Base-by-base conservation (phyloP, 2,329 filamentous ascomycete genomes). In the Talaromyces sp. region DNA sequence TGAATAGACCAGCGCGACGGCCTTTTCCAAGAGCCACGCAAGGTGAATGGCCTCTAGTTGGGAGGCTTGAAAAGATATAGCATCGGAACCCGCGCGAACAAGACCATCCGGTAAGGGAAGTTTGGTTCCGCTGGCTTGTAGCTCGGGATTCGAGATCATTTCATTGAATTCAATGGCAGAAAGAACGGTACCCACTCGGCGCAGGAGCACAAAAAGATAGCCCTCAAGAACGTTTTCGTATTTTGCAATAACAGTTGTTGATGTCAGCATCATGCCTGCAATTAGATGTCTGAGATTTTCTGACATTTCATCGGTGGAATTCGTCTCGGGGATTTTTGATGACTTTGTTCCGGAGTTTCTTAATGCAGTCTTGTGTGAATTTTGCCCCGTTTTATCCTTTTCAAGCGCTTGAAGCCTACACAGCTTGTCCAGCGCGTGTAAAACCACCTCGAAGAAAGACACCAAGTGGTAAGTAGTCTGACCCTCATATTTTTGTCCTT, bases 141-240 rank as follows among this genome's bases (percentile, higher is more conserved):
- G 60, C 14, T 71, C 68, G 29, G 68, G 63, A 55, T 64, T 68
- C 1, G 65, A 57, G 55, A 69, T 57, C 31, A 75, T 50, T 31
- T 76, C 73, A 14, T 70, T 67, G 61, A 80, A 80, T 6, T 73
- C 67, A 3, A 75, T 72, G 1, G 75, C 62, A 11, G 73, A 73
- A 6, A 81, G 64, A 21, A 78, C 60, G 29, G 69, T 72, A 0
- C 78, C 79, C 14, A 76, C 70, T 10, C 76, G 73, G 32, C 70
- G 63, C 1, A 80, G 64, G 4, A 77, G 58, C 10, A 72, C 56
- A 51, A 67, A 77, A 8, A 80, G 64, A 29, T 75, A 72, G 0
- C 77, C 78, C 66, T 80, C 78, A 17, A 79, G 65, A 5, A 79
- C 60, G 17, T 71, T 65, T 21, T 67, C 65, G 26, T 77, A 72